phyloP scores from a whole-genome alignment of 805 yeast genomes.

The Candida incommunis region DNA sequence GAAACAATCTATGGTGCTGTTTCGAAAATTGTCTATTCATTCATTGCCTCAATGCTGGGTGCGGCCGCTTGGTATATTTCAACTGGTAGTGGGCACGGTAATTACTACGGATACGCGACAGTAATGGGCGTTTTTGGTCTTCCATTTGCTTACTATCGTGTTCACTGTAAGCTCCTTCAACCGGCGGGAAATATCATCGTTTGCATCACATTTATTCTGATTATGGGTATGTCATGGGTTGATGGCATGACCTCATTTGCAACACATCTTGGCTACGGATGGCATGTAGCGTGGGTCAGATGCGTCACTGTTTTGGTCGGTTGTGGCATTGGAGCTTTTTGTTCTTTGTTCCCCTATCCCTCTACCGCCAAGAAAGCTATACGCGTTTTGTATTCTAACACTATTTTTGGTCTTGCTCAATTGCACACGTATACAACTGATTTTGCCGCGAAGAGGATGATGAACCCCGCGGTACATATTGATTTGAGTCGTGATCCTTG shows the following conservation, averaged over 20 bases:
- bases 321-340: constrained; percentile 11
- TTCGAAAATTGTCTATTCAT: constrained; percentile 11
- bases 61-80: constrained; percentile 16
- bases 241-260: constrained; percentile 5
- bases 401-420: constrained; percentile 9
- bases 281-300: constrained; percentile 15
- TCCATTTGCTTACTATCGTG: constrained; percentile 10
- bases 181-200: constrained; percentile 14
- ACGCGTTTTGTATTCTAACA: constrained; percentile 8
- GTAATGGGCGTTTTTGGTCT: constrained; percentile 8
- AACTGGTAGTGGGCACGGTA: constrained; percentile 14
- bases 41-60: constrained; percentile 12
- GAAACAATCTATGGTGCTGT: constrained; percentile 13
- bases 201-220: constrained; percentile 10
- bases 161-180: constrained; percentile 9
- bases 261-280: constrained; percentile 10
- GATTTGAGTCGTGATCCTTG: constrained; percentile 6
- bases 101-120: constrained; percentile 14
- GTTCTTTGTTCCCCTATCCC: constrained; percentile 13
- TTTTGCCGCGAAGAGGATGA: constrained; percentile 10
- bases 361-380: constrained; percentile 12
- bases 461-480: constrained; percentile 8
- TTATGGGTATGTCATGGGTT: constrained; percentile 14
- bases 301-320: constrained; percentile 13
- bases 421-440: constrained; percentile 13